A percentile compares a stretch with the other conserved stretches of the same genome.
Conservation (phyloP, 257 asterid genomes). For the Nicotiana otophora region DNA sequence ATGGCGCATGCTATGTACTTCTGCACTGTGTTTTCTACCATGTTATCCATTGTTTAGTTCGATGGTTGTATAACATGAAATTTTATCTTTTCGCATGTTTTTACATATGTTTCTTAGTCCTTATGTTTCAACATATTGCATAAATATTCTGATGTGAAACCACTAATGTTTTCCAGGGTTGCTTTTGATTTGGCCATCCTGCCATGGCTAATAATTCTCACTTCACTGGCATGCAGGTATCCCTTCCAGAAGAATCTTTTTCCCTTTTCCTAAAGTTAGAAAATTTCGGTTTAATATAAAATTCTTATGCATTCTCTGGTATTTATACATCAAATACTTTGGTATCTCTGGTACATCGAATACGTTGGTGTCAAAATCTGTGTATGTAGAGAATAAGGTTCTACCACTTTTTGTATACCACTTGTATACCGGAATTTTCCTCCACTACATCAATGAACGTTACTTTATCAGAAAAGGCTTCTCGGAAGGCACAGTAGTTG, state of each 20-base stretch:
- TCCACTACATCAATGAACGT: not conserved
- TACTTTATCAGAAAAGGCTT: conserved; percentile 1
- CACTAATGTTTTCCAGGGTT: not conserved
- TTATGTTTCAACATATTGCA: not conserved
- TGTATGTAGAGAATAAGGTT: not conserved
- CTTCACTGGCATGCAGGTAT: conserved; percentile 39
- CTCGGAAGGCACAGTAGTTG: not conserved
- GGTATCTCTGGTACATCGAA: not conserved
- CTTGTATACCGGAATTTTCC: not conserved
- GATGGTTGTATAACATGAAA: not conserved
- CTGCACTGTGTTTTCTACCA: not conserved
- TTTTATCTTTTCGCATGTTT: not conserved
- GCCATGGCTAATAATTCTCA: conserved; percentile 35
- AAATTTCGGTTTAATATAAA: not conserved
- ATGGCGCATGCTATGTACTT: not conserved
- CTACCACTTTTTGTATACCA: not conserved
- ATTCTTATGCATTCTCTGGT: not conserved
- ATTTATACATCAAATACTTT: not conserved
- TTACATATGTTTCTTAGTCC: not conserved
- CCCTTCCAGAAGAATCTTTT: not conserved
- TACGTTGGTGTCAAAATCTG: not conserved
- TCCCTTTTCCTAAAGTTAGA: not conserved
- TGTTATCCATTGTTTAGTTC: not conserved
- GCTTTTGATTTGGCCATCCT: not conserved
- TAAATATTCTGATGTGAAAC: not conserved